A percentile compares a stretch with the other conserved stretches of the same genome.
Conservation (phyloP, 2,329 filamentous ascomycete genomes). For the Gyromitra esculenta region DNA sequence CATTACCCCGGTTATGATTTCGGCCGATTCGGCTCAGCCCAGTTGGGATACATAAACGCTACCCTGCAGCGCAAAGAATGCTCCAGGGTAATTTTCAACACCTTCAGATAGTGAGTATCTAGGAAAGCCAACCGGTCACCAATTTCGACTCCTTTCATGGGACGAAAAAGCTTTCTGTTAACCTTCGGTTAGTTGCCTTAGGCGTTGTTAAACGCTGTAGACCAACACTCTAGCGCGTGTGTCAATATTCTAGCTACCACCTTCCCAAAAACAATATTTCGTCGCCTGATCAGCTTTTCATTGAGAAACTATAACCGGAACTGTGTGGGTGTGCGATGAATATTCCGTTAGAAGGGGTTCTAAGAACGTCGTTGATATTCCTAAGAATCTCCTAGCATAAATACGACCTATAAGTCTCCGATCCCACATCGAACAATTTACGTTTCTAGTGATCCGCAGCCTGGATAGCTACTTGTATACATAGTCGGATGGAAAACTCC, state of each 20-base stretch:
- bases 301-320: background rate
- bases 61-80: slow-evolving; percentile 12
- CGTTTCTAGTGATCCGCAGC: too few relatives aligned
- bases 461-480: too few relatives aligned
- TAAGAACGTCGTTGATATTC: too few relatives aligned
- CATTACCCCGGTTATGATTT: slow-evolving; percentile 25
- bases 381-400: too few relatives aligned
- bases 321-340: too few relatives aligned
- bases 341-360: too few relatives aligned
- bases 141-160: background rate
- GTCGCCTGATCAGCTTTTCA: background rate
- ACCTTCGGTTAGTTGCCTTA: background rate
- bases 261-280: background rate
- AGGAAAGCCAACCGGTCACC: background rate
- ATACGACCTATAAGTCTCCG: too few relatives aligned
- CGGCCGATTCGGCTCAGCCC: slow-evolving; percentile 37
- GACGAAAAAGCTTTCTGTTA: background rate
- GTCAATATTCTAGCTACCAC: background rate
- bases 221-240: background rate
- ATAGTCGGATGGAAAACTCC: too few relatives aligned
- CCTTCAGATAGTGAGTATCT: background rate
- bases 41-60: slow-evolving; percentile 10
- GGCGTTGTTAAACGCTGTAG: background rate
- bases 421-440: too few relatives aligned
- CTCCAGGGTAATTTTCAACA: background rate